A percentile compares a stretch with the other conserved stretches of the same genome.
Evolutionary conservation across 2,329 filamentous ascomycete genomes (phyloP).

Genomic region (Aspergillus tubingensis): DNA sequence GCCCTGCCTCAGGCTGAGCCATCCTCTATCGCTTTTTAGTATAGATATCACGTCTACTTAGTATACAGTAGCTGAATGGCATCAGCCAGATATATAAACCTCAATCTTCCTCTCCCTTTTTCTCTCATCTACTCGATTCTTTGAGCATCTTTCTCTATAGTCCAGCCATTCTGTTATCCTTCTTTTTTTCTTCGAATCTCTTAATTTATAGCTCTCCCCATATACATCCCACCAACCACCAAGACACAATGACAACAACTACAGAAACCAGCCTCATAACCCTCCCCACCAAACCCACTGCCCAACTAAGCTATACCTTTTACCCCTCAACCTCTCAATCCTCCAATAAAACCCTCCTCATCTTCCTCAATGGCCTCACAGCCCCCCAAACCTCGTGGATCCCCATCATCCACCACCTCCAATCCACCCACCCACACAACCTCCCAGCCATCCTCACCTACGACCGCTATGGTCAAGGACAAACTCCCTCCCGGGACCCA

Average conservation of each 20-base stretch:
- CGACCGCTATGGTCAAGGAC: conserved; percentile 61
- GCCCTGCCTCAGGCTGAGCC: background rate
- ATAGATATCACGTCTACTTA: no score
- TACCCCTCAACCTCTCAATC: conserved; percentile 2
- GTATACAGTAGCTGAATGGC: no score
- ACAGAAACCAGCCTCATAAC: background rate
- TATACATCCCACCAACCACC: background rate
- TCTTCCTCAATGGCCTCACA: conserved; percentile 50
- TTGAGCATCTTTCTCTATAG: no score
- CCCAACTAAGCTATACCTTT: conserved; percentile 23
- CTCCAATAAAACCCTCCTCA: conserved; percentile 32
- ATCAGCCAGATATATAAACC: no score
- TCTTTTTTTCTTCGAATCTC: no score
- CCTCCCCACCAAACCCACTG: conserved; percentile 22
- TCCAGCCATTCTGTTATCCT: no score
- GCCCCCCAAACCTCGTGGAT: conserved; percentile 44
- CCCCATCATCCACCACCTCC: conserved; percentile 31
- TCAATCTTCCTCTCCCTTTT: no score
- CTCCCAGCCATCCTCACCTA: conserved; percentile 55
- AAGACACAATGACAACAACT: background rate
- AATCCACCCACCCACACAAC: conserved; percentile 17
- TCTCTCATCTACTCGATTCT: no score
- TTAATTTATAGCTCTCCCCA: background rate
- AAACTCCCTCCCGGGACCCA: conserved; percentile 51
- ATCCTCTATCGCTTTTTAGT: no score